Evolutionary conservation across 176 grass and related monocot genomes (phyloP), one percentile per base, ranked within the genome.

Genomic region (Aegilops tauschii): DNA sequence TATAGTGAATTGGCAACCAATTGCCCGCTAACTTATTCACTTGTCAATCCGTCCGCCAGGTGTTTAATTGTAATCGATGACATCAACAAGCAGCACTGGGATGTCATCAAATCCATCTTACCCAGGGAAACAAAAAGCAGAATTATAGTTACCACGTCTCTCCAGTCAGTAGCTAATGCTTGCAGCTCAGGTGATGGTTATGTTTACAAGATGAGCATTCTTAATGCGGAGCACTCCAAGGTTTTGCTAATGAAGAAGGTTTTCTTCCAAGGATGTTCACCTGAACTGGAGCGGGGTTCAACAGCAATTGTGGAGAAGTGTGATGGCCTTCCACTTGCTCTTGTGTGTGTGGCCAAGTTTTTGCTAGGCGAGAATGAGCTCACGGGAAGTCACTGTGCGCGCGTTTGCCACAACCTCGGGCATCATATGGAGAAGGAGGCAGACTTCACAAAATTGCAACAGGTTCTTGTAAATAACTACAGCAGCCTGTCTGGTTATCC

Each of bases 1-100:
- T 72, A 12, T 42, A 23, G 10, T 8, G 34, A 72, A 12, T 72
- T 23, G 69, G 36, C 36, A 12, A 39, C 36, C 69, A n/a, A 23
- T 42, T 72, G 69, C 9, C 42, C 6, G 17, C 4, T 30, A 31
- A 32, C 45, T 31, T 28, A 50, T 32, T 70, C 35, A 59, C 18
- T 13, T 79, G 1, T 79, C 37, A 80, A 36, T 29, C 5, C 12
- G 39, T 18, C 5, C 30, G 2, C 6, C 39, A 87, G 79, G 61
- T 87, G 65, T 12, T 74, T 87, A 35, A 87, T 82, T 76, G 86
- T 87, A 23, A 42, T 87, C 4, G 86, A 87, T 77, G 86, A 68
- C 30, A 77, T 87, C 1, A 11, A 50, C 17, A 75, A 40, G n/a
- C 17, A 59, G 3, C 30, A 77, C 7, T 76, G 86, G 79, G 14